phyloP scores from a whole-genome alignment of 768 basidiomycete species.

The Termitomyces heimii region DNA sequence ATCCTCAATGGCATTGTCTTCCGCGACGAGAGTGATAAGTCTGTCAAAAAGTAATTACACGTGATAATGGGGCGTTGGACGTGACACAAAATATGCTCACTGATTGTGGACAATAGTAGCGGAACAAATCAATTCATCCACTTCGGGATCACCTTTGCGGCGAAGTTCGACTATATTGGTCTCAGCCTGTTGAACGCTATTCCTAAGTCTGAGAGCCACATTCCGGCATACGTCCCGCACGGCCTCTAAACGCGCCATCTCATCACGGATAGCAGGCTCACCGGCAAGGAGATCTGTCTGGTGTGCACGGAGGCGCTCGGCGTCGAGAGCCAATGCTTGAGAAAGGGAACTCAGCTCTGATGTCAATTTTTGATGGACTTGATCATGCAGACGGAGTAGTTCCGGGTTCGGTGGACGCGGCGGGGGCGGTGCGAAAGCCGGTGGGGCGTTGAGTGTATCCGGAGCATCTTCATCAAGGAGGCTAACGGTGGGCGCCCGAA shows the following conservation, averaged over 20 bases:
- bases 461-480: constrained; percentile 60
- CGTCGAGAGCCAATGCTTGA: constrained; percentile 55
- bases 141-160: constrained; percentile 83
- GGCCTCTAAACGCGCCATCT: constrained; percentile 91
- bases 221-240: constrained; percentile 86
- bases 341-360: constrained; percentile 69
- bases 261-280: constrained; percentile 91
- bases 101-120: constrained; percentile 97
- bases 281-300: constrained; percentile 84
- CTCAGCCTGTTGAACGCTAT: constrained; percentile 62
- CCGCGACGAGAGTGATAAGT: constrained; percentile 95
- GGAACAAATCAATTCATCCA: constrained; percentile 95
- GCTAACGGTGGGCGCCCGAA: constrained; percentile 38
- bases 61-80: constrained; percentile 6
- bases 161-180: constrained; percentile 71
- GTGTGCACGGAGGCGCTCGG: constrained; percentile 73
- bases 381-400: constrained; percentile 71
- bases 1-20: constrained; percentile 98
- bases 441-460: constrained; percentile 19
- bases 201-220: constrained; percentile 63
- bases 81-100: constrained; percentile 38
- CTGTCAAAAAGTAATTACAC: constrained; percentile 33
- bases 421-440: constrained; percentile 37
- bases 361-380: constrained; percentile 69
- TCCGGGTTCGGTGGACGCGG: constrained; percentile 89